Conservation (phyloP, 108 stramenopile species). For the Nitzschia inconspicua region DNA sequence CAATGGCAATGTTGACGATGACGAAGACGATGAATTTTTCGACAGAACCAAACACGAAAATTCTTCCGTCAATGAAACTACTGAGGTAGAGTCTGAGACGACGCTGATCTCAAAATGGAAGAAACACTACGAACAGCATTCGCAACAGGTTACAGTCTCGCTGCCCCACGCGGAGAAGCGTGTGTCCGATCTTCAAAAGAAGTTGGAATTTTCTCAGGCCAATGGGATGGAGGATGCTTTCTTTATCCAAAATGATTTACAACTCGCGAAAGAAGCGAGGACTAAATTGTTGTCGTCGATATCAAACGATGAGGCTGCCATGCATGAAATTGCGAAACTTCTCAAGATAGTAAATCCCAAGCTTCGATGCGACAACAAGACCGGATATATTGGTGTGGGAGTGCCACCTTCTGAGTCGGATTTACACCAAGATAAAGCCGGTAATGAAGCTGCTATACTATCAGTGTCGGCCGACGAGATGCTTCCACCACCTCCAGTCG, state of each 20-base stretch:
- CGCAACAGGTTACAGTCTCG: background rate
- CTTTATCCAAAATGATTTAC: constrained; percentile 66
- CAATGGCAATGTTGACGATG: constrained; percentile 24
- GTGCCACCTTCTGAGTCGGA: constrained; percentile 5
- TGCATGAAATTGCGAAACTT: constrained; percentile 46
- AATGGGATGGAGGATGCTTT: constrained; percentile 61
- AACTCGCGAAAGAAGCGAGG: constrained; percentile 48
- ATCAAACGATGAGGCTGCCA: background rate
- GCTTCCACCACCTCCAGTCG: no score
- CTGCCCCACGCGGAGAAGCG: background rate
- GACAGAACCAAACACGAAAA: constrained; percentile 35
- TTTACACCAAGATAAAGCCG: no score
- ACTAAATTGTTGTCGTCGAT: constrained; percentile 19
- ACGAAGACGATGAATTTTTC: constrained; percentile 65
- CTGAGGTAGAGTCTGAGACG: constrained; percentile 37
- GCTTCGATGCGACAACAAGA: constrained; percentile 32
- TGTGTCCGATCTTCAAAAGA: constrained; percentile 14
- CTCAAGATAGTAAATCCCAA: constrained; percentile 64
- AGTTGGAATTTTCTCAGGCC: constrained; percentile 17
- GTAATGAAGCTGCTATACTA: no score
- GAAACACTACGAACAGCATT: background rate
- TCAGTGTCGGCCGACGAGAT: no score
- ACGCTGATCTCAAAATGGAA: constrained; percentile 38
- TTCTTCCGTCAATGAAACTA: background rate
- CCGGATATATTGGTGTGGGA: constrained; percentile 47